Evolutionary conservation across 345 rosid species (phyloP).

Genomic region (Aethionema arabicum): DNA sequence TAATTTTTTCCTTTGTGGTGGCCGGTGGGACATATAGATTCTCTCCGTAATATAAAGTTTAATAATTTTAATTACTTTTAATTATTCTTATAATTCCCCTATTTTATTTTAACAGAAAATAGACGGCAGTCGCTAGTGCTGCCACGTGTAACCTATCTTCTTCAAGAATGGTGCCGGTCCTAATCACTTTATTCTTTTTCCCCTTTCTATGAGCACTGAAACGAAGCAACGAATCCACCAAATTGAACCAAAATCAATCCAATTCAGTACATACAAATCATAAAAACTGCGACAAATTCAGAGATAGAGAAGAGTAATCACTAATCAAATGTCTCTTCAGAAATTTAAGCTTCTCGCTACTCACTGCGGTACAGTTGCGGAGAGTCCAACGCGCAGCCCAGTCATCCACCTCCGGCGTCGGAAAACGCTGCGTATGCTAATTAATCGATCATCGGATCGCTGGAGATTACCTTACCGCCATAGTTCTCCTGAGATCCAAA

Average conservation of each 20-base stretch:
- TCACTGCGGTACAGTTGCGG: conserved; percentile 74
- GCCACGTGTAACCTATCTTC: conserved; percentile 47
- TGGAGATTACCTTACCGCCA: conserved; percentile 38
- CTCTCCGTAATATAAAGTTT: too few species aligned
- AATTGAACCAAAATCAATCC: neutral
- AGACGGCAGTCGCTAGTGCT: neutral
- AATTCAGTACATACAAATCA: conserved; percentile 2
- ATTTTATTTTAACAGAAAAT: neutral
- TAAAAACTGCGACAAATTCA: too few species aligned
- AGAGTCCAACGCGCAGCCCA: conserved; percentile 80
- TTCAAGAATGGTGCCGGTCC: conserved; percentile 35
- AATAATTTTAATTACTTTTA: too few species aligned
- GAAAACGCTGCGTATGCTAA: conserved; percentile 81
- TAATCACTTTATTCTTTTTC: conserved; percentile 23
- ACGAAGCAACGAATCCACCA: conserved; percentile 23
- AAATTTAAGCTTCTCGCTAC: conserved; percentile 82
- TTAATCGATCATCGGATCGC: conserved; percentile 53
- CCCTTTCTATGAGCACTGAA: conserved; percentile 19
- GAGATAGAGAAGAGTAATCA: neutral
- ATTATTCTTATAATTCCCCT: neutral
- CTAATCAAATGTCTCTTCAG: conserved; percentile 55
- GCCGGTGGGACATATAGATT: too few species aligned
- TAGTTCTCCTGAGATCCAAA: conserved; percentile 26
- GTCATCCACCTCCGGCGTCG: conserved; percentile 87
- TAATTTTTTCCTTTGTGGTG: too few species aligned